These are phyloP conservation scores for Wickerhamomyces hampshirensis DNA, from an alignment of 805 yeast species.

Conservation along the genomic window DNA sequence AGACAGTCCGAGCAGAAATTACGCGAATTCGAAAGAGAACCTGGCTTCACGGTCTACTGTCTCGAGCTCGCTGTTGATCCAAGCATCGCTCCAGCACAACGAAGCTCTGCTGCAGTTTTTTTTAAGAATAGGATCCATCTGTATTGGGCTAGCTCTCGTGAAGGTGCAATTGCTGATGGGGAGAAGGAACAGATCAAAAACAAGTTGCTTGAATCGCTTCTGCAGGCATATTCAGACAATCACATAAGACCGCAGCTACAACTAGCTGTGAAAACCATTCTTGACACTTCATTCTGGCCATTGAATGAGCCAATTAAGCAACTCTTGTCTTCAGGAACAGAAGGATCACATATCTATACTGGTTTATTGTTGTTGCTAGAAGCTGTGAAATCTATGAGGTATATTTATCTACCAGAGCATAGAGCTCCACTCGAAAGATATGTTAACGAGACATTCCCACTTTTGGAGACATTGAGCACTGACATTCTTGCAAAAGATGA, in stretches of 20 bases:
- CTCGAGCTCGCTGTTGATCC: slow-evolving; percentile 45
- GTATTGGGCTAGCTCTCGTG: slow-evolving; percentile 41
- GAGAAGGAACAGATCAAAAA: slow-evolving; percentile 56
- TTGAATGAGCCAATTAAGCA: slow-evolving; percentile 26
- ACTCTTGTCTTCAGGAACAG: slow-evolving; percentile 30
- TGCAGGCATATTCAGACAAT: slow-evolving; percentile 34
- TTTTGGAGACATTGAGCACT: slow-evolving; percentile 47
- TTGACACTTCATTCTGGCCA: slow-evolving; percentile 39
- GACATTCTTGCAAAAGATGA: slow-evolving; percentile 27
- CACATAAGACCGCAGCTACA: slow-evolving; percentile 52
- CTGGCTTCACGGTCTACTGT: slow-evolving; percentile 53
- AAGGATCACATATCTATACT: slow-evolving; percentile 40
- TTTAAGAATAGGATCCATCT: slow-evolving; percentile 59
- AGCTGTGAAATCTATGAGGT: slow-evolving; percentile 46
- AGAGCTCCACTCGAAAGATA: slow-evolving; percentile 51
- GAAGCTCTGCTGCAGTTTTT: slow-evolving; percentile 61
- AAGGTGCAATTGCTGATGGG: slow-evolving; percentile 30
- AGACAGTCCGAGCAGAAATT: slow-evolving; percentile 51
- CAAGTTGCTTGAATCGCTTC: slow-evolving; percentile 48
- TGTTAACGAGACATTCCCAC: slow-evolving; percentile 48
- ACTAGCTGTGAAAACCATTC: slow-evolving; percentile 50
- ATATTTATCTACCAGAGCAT: too few relatives aligned
- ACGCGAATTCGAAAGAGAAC: slow-evolving; percentile 45
- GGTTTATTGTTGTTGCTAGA: slow-evolving; percentile 55
- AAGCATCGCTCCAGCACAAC: slow-evolving; percentile 36